phyloP scores from a whole-genome alignment of 208 protist genomes.

The Entamoeba invadens region DNA sequence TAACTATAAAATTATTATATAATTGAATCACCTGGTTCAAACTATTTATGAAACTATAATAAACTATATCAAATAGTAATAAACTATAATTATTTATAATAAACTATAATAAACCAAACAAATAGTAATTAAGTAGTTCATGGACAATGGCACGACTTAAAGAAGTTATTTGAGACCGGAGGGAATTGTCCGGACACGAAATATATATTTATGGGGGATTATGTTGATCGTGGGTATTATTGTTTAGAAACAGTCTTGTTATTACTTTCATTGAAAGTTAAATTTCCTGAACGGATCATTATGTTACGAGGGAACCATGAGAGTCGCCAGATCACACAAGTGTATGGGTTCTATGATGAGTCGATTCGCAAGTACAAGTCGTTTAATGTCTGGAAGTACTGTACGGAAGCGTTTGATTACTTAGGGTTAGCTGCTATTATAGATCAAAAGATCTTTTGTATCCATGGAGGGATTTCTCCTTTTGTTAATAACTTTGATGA shows the following conservation, averaged over 20 bases:
- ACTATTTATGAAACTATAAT: too few species aligned
- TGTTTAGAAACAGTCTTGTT: slow-evolving; percentile 88
- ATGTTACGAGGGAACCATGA: slow-evolving; percentile 36
- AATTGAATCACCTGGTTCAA: too few species aligned
- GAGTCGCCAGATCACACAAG: slow-evolving; percentile 40
- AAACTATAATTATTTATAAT: too few species aligned
- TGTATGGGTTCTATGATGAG: slow-evolving; percentile 99
- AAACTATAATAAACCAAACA: too few species aligned
- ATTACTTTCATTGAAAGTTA: slow-evolving; percentile 83
- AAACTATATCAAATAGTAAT: too few species aligned
- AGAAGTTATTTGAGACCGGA: slow-evolving; percentile 79
- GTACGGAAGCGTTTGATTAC: slow-evolving; percentile 98
- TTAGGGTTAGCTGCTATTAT: slow-evolving; percentile 70
- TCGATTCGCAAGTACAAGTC: slow-evolving; percentile 92
- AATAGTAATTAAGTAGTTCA: too few species aligned
- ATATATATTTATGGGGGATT: slow-evolving; percentile 84
- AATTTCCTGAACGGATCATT: slow-evolving; percentile 58
- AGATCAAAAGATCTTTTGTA: not conserved
- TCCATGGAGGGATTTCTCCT: slow-evolving; percentile 11
- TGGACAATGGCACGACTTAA: slow-evolving; percentile 77
- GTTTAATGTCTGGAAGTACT: slow-evolving; percentile 97
- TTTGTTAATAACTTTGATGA: slow-evolving; percentile 4
- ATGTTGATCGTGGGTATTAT: slow-evolving; percentile 90
- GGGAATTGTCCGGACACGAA: slow-evolving; percentile 78
- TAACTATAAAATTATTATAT: too few species aligned